Conservation (phyloP, 2,329 filamentous ascomycete genomes). For the Cordyceps militaris region DNA sequence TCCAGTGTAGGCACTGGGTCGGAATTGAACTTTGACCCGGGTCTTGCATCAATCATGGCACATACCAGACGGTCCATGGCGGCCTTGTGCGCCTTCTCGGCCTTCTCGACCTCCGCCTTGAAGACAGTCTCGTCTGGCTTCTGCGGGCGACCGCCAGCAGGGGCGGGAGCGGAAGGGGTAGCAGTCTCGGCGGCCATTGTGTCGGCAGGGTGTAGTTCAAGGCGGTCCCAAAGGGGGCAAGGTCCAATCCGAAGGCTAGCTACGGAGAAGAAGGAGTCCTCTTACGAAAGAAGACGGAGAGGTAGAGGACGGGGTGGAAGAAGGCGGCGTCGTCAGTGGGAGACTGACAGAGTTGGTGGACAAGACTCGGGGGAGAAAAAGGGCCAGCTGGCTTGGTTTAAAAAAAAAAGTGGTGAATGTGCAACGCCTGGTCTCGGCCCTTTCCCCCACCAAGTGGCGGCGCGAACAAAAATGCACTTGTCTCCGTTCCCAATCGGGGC, state of each 20-base stretch:
- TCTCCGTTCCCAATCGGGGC: neutral
- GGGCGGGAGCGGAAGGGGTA: conserved; percentile 37
- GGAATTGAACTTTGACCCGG: too few species aligned
- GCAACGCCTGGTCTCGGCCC: conserved; percentile 11
- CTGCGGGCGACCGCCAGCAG: conserved; percentile 56
- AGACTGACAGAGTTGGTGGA: conserved; percentile 7
- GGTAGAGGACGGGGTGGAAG: conserved; percentile 1
- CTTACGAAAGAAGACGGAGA: conserved; percentile 1
- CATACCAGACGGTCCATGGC: conserved; percentile 55
- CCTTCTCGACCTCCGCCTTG: conserved; percentile 70
- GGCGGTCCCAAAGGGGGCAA: conserved; percentile 6
- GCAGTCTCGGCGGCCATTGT: conserved; percentile 38
- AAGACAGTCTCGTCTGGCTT: conserved; percentile 83
- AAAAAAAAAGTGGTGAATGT: conserved; percentile 13
- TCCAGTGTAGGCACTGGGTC: neutral
- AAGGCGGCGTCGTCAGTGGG: conserved; percentile 1
- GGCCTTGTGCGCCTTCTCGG: conserved; percentile 79
- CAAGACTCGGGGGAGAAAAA: conserved; percentile 4
- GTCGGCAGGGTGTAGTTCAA: conserved; percentile 24
- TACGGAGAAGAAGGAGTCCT: neutral
- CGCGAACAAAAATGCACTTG: neutral
- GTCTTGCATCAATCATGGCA: neutral
- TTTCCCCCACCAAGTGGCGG: conserved; percentile 8
- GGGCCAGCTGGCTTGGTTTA: conserved; percentile 5
- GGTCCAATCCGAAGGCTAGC: conserved; percentile 6